phyloP scores from a whole-genome alignment of 192 early-diverging fungal species.

The Gaertneriomyces sp. region DNA sequence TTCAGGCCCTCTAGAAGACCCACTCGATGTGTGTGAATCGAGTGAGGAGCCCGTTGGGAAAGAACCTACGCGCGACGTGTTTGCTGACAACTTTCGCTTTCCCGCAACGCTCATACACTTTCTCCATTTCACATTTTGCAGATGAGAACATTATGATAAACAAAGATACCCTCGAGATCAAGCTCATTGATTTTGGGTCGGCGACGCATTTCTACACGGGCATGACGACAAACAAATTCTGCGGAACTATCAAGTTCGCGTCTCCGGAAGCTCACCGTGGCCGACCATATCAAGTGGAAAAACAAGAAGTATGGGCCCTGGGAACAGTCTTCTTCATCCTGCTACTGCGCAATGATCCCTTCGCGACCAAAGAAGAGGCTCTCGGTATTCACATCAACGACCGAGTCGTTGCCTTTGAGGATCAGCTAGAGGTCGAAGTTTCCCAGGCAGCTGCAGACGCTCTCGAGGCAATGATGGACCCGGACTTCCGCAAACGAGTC shows the following conservation, averaged over 20 bases:
- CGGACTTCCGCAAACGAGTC: too few relatives aligned
- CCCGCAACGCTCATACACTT: background rate
- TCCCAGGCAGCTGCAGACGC: too few relatives aligned
- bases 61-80: background rate
- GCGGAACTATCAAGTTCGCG: constrained; percentile 57
- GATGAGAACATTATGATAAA: constrained; percentile 60
- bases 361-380: constrained; percentile 48
- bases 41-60: background rate
- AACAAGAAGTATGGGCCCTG: constrained; percentile 56
- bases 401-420: constrained; percentile 22
- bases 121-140: constrained; percentile 10
- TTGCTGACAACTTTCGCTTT: constrained; percentile 16
- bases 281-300: constrained; percentile 37
- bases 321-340: constrained; percentile 55
- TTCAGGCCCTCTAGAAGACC: background rate
- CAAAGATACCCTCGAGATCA: constrained; percentile 41
- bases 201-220: constrained; percentile 37
- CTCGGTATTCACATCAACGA: constrained; percentile 36
- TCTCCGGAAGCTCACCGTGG: constrained; percentile 48
- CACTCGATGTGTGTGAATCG: background rate
- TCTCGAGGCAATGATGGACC: too few relatives aligned
- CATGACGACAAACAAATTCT: constrained; percentile 40
- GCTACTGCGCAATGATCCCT: constrained; percentile 57
- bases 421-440: too few relatives aligned
- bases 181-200: constrained; percentile 58